Evolutionary conservation across 805 yeast genomes (phyloP).

Genomic region (Barnettozyma californica): DNA sequence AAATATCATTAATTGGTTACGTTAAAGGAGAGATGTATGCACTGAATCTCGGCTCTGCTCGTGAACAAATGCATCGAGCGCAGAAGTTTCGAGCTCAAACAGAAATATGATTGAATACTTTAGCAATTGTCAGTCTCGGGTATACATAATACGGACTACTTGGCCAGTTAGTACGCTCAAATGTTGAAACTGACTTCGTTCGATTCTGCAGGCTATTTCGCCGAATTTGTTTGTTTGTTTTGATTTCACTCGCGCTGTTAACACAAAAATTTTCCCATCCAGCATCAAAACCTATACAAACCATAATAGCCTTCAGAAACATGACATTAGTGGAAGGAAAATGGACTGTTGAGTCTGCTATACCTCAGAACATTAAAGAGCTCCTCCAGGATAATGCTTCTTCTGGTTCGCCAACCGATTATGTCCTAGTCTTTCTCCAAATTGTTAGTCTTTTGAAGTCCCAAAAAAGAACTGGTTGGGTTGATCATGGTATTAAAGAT

Average conservation of each 20-base stretch:
- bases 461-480: constrained; percentile 92
- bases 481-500: constrained; percentile 47
- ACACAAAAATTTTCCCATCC: not conserved
- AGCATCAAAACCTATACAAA: not conserved
- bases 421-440: constrained; percentile 55
- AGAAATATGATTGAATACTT: too few relatives aligned
- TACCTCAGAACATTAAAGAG: constrained; percentile 41
- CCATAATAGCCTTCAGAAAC: not conserved
- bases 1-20: constrained; percentile 12
- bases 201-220: not conserved
- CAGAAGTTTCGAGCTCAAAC: too few relatives aligned
- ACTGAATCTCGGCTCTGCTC: too few relatives aligned
- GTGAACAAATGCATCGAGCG: too few relatives aligned
- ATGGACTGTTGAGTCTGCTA: constrained; percentile 53
- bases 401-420: constrained; percentile 32
- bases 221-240: constrained; percentile 1
- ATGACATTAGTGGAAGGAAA: constrained; percentile 12
- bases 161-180: too few relatives aligned
- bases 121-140: too few relatives aligned
- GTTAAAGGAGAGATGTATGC: too few relatives aligned
- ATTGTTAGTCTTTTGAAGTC: constrained; percentile 67
- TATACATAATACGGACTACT: too few relatives aligned
- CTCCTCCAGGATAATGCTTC: constrained; percentile 25
- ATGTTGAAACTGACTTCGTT: too few relatives aligned
- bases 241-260: not conserved